phyloP scores from a whole-genome alignment of 2,329 filamentous ascomycete species.

The Ceratocystis variospora region DNA sequence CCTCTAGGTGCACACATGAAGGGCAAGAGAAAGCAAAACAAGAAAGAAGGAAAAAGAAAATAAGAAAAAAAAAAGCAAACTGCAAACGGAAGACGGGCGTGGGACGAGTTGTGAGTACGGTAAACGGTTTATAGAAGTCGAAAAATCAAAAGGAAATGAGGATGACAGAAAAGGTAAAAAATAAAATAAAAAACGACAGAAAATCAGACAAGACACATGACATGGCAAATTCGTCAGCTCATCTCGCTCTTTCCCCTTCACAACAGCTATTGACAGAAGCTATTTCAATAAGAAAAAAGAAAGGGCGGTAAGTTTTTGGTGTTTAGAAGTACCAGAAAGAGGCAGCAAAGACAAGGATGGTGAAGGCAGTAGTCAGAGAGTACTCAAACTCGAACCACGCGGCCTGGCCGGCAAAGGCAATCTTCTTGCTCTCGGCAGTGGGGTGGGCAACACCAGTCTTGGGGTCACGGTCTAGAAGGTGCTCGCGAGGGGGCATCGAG shows the following conservation, averaged over 20 bases:
- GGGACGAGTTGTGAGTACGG: background rate
- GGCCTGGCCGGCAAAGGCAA: constrained; percentile 39
- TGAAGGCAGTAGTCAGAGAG: constrained; percentile 37
- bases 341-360: constrained; percentile 35
- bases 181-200: background rate
- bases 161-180: background rate
- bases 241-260: background rate
- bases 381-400: constrained; percentile 45
- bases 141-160: background rate
- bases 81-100: background rate
- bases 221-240: constrained; percentile 18
- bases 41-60: too few relatives aligned
- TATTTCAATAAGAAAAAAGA: background rate
- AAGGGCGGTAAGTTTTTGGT: background rate
- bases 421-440: constrained; percentile 38
- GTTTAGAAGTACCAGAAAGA: constrained; percentile 24
- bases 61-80: background rate
- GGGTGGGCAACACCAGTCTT: constrained; percentile 42
- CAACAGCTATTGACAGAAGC: background rate
- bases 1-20: background rate
- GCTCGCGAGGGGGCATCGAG: constrained; percentile 41
- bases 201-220: constrained; percentile 14
- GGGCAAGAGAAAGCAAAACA: background rate
- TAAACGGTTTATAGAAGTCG: constrained; percentile 7
- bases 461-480: constrained; percentile 40